A percentile compares a stretch with the other conserved stretches of the same genome.
phyloP scores from a whole-genome alignment of 1,284 basidiomycete species.

The Apiotrichum porosum region DNA sequence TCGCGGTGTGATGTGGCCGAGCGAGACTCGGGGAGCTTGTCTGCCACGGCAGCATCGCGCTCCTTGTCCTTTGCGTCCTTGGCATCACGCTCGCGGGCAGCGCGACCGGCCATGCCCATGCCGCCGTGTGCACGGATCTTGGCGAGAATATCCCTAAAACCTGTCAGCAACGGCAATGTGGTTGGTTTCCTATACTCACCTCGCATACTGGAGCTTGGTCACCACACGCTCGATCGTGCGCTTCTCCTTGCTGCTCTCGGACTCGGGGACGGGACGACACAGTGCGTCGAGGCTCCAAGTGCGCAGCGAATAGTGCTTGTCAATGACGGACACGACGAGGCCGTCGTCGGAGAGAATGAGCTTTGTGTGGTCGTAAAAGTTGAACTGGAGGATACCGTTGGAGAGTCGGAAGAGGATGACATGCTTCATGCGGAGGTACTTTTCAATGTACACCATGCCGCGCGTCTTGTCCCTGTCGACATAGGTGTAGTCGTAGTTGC shows the following conservation, averaged over 20 bases:
- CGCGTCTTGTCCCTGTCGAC: constrained; percentile 62
- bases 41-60: background rate
- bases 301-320: constrained; percentile 75
- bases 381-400: constrained; percentile 93
- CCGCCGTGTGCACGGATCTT: constrained; percentile 26
- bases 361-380: constrained; percentile 97
- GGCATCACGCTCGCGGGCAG: background rate
- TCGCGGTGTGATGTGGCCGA: too few relatives aligned
- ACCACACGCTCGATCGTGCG: constrained; percentile 35
- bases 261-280: constrained; percentile 49
- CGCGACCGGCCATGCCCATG: constrained; percentile 5
- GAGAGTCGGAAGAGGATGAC: constrained; percentile 95
- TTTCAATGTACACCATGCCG: constrained; percentile 92
- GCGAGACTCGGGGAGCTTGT: background rate
- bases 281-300: constrained; percentile 71
- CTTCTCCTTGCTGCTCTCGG: constrained; percentile 26
- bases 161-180: background rate
- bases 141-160: constrained; percentile 26
- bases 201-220: constrained; percentile 43
- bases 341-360: constrained; percentile 79
- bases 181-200: constrained; percentile 19
- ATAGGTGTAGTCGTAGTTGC: constrained; percentile 70
- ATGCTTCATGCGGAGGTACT: constrained; percentile 92
- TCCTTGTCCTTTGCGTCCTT: constrained; percentile 4
- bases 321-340: constrained; percentile 76